Percentiles rank a stretch among this genome's conserved stretches.
phyloP scores from a whole-genome alignment of 1,284 basidiomycete species.

The Ganoderma lucidum region DNA sequence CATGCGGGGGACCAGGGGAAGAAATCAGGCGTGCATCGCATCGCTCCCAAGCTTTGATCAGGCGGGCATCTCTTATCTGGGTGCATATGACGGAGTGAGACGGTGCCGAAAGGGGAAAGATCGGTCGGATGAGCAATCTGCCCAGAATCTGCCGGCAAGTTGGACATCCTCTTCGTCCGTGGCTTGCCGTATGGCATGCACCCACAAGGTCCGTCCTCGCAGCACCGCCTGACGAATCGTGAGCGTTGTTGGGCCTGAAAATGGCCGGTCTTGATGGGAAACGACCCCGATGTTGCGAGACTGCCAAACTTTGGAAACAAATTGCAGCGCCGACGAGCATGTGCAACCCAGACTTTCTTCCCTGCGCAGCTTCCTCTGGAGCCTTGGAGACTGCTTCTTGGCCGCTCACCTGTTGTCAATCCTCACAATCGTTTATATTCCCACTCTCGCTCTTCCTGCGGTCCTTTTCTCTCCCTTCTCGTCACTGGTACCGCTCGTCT shows the following conservation, averaged over 20 bases:
- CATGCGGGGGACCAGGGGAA: not conserved
- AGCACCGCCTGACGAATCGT: not conserved
- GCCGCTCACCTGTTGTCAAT: not conserved
- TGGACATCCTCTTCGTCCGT: not conserved
- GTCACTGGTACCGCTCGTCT: not conserved
- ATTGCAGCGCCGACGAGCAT: conserved; percentile 7
- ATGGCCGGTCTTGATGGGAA: not conserved
- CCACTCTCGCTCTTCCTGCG: not conserved
- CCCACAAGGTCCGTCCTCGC: not conserved
- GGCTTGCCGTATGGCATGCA: not conserved
- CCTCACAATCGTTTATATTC: conserved; percentile 17
- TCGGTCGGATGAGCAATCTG: conserved; percentile 4
- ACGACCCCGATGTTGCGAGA: conserved; percentile 1
- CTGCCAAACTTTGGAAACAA: not conserved
- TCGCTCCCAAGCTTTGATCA: not conserved
- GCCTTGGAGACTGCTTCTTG: not conserved
- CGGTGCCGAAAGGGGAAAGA: not conserved
- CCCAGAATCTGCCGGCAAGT: not conserved
- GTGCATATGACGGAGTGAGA: not conserved
- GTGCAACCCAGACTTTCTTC: conserved; percentile 13
- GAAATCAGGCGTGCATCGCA: conserved; percentile 2
- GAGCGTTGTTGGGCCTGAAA: not conserved
- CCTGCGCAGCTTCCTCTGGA: not conserved
- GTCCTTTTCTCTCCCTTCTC: not conserved
- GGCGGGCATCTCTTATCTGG: conserved; percentile 1